Conservation (phyloP, 306 rosid genomes). For the Trifolium subterraneum region DNA sequence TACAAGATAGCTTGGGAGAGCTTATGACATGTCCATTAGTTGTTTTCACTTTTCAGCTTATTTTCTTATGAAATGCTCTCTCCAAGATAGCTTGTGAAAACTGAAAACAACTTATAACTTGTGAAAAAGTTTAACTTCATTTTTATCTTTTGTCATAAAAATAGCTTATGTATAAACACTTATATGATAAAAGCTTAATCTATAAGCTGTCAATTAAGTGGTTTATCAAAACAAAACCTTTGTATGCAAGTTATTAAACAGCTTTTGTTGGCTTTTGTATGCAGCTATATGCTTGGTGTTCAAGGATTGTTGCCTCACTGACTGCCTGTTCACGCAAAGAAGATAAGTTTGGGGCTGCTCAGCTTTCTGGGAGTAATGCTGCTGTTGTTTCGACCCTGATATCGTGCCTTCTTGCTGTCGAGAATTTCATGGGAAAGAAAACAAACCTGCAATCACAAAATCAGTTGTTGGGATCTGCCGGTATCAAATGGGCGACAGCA, state of each 20-base stretch:
- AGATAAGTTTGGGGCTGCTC: conserved; percentile 86
- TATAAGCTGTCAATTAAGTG: not conserved
- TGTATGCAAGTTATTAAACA: conserved; percentile 20
- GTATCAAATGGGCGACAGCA: conserved; percentile 80
- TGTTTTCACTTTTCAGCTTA: not conserved
- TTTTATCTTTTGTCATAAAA: not conserved
- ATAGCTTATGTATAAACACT: not conserved
- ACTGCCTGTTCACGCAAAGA: conserved; percentile 78
- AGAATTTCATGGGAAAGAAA: conserved; percentile 89
- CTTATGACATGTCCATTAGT: not conserved
- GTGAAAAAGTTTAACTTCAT: not conserved
- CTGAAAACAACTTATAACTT: not conserved
- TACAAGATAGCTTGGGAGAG: not conserved
- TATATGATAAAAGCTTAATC: not conserved
- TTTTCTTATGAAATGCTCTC: not conserved
- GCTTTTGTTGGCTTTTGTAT: conserved; percentile 29
- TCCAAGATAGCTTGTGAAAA: not conserved
- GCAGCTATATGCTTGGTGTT: conserved; percentile 89
- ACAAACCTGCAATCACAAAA: conserved; percentile 66
- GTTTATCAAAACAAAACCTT: not conserved
- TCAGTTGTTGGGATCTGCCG: conserved; percentile 71
- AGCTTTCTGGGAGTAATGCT: conserved; percentile 89
- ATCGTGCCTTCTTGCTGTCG: conserved; percentile 92
- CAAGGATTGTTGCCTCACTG: conserved; percentile 69
- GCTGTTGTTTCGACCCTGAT: conserved; percentile 71